phyloP scores from a whole-genome alignment of 305 asterid genomes.

The Ilex paraguariensis region DNA sequence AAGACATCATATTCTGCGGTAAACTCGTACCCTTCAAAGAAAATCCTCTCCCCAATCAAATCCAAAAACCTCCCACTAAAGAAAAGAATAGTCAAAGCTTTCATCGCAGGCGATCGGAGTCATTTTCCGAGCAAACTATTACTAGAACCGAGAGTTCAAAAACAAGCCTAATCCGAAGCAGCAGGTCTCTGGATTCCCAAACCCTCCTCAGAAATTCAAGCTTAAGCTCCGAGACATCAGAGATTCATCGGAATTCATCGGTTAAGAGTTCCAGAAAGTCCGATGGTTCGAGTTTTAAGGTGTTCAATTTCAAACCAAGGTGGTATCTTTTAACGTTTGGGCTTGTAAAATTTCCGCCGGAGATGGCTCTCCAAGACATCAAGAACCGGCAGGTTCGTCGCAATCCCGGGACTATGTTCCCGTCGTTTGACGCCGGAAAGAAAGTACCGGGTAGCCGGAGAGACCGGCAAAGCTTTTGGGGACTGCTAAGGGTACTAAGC shows the following conservation, averaged over 20 bases:
- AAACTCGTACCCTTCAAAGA: slow-evolving; percentile 42
- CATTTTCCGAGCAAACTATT: slow-evolving; percentile 33
- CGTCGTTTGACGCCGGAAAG: slow-evolving; percentile 19
- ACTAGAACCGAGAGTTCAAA: slow-evolving; percentile 1
- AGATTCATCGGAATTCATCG: slow-evolving; percentile 23
- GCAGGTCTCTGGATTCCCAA: slow-evolving; percentile 40
- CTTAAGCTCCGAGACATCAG: slow-evolving; percentile 21
- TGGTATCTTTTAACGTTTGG: slow-evolving; percentile 56
- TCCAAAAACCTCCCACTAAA: slow-evolving; percentile 23
- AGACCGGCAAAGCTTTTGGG: slow-evolving; percentile 42
- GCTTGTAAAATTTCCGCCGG: slow-evolving; percentile 36
- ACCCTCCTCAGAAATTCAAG: slow-evolving; percentile 24
- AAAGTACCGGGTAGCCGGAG: slow-evolving; percentile 10
- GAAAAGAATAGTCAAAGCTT: slow-evolving; percentile 5
- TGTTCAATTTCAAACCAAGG: slow-evolving; percentile 31
- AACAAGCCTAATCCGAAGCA: slow-evolving; percentile 18
- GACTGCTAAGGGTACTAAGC: slow-evolving; percentile 42
- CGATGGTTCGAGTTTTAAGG: slow-evolving; percentile 17
- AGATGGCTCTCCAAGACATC: slow-evolving; percentile 57
- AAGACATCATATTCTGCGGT: slow-evolving; percentile 63
- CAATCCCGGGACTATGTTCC: slow-evolving; percentile 27
- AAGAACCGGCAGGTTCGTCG: slow-evolving; percentile 56
- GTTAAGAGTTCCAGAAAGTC: slow-evolving; percentile 21
- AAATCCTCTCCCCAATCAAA: slow-evolving; percentile 8
- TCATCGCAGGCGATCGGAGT: slow-evolving; percentile 33